Conservation (phyloP, 371 early-diverging fungal species). For the Saksenaea oblongispora region DNA sequence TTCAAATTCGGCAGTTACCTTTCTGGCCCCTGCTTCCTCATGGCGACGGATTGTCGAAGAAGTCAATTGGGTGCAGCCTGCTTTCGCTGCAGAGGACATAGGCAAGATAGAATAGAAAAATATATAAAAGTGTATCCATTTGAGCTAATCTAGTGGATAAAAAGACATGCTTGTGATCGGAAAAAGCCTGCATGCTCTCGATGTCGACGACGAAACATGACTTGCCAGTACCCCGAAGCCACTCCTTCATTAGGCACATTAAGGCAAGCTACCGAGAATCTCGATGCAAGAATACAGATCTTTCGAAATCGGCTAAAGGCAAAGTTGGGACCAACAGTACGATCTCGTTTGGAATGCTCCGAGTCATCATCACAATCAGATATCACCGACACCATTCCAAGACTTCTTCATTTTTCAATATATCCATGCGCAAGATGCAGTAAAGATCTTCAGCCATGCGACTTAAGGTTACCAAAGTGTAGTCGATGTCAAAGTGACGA, state of each 20-base stretch:
- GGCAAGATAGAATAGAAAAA: slow-evolving; percentile 17
- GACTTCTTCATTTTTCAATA: slow-evolving; percentile 22
- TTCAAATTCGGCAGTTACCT: neutral
- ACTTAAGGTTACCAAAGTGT: slow-evolving; percentile 37
- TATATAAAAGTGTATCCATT: neutral
- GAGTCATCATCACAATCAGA: neutral
- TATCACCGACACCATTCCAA: neutral
- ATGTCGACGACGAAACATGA: slow-evolving; percentile 32
- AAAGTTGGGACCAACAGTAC: neutral
- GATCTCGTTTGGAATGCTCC: neutral
- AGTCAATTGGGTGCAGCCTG: slow-evolving; percentile 21
- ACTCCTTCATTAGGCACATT: slow-evolving; percentile 36
- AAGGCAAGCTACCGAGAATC: slow-evolving; percentile 30
- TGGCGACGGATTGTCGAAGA: neutral
- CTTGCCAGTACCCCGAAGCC: slow-evolving; percentile 40
- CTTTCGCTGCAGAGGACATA: slow-evolving; percentile 37
- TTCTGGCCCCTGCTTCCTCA: neutral
- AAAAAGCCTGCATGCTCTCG: slow-evolving; percentile 36
- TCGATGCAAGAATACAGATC: slow-evolving; percentile 31
- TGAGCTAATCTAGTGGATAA: neutral
- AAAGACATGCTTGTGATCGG: slow-evolving; percentile 35
- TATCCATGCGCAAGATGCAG: slow-evolving; percentile 48
- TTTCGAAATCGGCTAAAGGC: slow-evolving; percentile 25
- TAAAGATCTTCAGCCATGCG: slow-evolving; percentile 44
- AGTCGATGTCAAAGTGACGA: slow-evolving; percentile 34